phyloP scores from a whole-genome alignment of 2,329 filamentous ascomycete genomes.

The Fusarium subtropicale region DNA sequence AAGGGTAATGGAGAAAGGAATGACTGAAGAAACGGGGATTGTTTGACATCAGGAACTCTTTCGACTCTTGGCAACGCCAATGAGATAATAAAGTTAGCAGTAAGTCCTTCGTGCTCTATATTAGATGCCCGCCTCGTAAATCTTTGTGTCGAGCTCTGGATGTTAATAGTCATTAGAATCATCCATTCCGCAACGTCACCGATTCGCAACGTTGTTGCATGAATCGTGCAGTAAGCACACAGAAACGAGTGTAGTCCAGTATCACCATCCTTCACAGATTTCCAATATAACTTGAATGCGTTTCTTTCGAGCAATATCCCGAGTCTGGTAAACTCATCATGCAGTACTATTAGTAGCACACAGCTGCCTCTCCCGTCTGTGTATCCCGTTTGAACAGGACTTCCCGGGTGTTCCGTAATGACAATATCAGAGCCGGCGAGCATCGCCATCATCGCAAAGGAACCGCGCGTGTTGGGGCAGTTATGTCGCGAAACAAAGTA shows the following conservation, averaged over 20 bases:
- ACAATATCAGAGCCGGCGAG: fast-evolving
- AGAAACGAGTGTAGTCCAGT: background rate
- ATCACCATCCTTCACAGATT: fast-evolving
- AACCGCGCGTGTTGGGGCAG: too few species aligned
- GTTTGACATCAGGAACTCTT: background rate
- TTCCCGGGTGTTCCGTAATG: fast-evolving
- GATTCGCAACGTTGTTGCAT: background rate
- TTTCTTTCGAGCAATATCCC: too few species aligned
- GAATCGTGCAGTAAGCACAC: background rate
- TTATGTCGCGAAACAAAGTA: fast-evolving
- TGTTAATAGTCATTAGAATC: fast-evolving
- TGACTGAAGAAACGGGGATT: background rate
- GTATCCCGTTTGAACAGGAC: too few species aligned
- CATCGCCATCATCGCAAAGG: too few species aligned
- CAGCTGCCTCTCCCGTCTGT: too few species aligned
- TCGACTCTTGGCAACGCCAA: background rate
- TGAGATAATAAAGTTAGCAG: background rate
- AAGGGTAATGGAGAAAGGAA: too few species aligned
- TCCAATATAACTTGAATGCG: too few species aligned
- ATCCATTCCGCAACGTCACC: background rate
- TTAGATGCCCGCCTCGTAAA: fast-evolving
- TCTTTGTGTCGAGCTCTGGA: background rate
- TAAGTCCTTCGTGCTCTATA: background rate
- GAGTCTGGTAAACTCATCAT: too few species aligned
- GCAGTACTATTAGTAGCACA: too few species aligned